Base-by-base conservation (phyloP, 495 filamentous ascomycete genomes). In the Oidiodendron maius region DNA sequence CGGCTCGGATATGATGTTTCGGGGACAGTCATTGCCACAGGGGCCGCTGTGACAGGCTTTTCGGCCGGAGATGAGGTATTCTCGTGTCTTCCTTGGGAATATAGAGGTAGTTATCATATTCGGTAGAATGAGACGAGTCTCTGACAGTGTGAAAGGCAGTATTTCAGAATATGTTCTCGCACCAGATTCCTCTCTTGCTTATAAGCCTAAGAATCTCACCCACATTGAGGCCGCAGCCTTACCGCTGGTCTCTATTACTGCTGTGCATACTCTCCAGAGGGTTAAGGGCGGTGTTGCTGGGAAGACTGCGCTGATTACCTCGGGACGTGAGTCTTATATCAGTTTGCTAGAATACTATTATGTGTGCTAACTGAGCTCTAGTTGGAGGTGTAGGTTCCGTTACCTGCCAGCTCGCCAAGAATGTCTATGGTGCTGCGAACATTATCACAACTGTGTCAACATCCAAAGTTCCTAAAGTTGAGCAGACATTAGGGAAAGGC, bases 241-340 rank as follows among this genome's bases (percentile, higher is more conserved):
- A 8, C 62, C 65, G 1, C 57, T 69, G 12, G 64, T 57, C 4
- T 58, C 58, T 12, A 50, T 70, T 18, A 76, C 72, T 0, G 66
- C 70, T 4, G 47, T 71, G 6, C 71, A 77, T 55, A 59, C 66
- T 10, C 53, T 78, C 6, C 58, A 65, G 28, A 55, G 57, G 2
- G 44, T 66, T 23, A 26, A 64, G 69, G 61, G 69, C 40, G 39
- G 61, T 45, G 53, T 76, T 34, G 61, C 66, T 21, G 76, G 75
- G 5, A 81, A 81, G 63, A 78, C 74, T 12, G 74, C 77, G 3
- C 75, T 75, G 50, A 61, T n/a, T 81, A 6, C 65, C 76, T 10
- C 76, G 60, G 16, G n/a, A n/a, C n/a, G n/a, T n/a, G n/a, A n/a
- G n/a, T n/a, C n/a, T n/a, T n/a, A n/a, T n/a, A n/a, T n/a, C n/a